Conservation (phyloP, 2,329 filamentous ascomycete species). For the Botrytis paeoniae region DNA sequence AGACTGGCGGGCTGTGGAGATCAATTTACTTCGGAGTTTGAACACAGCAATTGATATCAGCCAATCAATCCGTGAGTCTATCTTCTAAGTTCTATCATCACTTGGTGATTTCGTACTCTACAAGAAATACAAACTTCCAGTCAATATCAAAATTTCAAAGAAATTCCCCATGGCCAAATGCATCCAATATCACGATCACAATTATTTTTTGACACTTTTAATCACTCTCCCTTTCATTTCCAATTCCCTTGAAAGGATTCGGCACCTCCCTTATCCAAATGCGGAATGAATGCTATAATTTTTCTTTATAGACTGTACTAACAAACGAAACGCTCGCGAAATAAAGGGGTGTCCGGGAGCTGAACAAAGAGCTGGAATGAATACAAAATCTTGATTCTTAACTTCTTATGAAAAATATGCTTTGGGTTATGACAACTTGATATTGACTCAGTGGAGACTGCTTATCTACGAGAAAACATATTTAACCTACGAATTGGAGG, state of each 20-base stretch:
- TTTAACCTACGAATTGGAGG: not conserved
- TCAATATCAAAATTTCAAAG: not conserved
- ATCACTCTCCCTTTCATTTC: not conserved
- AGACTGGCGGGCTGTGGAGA: not conserved
- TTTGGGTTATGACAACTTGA: not conserved
- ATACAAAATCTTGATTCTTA: not conserved
- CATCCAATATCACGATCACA: not conserved
- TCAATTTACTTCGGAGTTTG: not conserved
- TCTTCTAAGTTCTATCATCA: not conserved
- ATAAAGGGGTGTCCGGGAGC: not conserved
- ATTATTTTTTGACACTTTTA: not conserved
- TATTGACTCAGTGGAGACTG: not conserved
- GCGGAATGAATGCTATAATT: not conserved
- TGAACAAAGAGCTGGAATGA: not conserved
- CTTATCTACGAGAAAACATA: not conserved
- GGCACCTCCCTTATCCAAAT: not conserved
- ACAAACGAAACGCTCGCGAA: not conserved
- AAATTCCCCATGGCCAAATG: not conserved
- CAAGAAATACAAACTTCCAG: not conserved
- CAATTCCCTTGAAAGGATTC: not conserved
- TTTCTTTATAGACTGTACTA: not conserved
- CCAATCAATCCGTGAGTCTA: not conserved
- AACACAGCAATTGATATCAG: not conserved
- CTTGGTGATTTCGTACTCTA: not conserved
- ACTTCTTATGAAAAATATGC: not conserved